phyloP scores from a whole-genome alignment of 768 basidiomycete genomes.

The Suillus variegatus region DNA sequence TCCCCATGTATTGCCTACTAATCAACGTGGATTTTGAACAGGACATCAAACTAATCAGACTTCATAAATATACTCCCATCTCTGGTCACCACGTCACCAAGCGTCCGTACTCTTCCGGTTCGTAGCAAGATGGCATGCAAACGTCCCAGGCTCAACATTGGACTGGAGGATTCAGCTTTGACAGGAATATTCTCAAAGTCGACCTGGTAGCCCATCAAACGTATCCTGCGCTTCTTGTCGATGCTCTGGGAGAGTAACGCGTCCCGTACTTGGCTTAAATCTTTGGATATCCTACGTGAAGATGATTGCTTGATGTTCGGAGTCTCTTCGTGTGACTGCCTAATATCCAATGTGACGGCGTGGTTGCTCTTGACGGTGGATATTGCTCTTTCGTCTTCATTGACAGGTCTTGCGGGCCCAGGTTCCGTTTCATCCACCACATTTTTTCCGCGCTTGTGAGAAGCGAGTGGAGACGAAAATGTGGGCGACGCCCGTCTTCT shows the following conservation, averaged over 20 bases:
- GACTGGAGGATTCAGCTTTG: constrained; percentile 8
- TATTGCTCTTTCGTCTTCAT: neutral
- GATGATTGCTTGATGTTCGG: neutral
- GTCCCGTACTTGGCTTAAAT: neutral
- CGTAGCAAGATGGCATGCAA: constrained; percentile 20
- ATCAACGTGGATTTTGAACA: too few species aligned
- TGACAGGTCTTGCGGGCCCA: neutral
- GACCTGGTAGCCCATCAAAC: constrained; percentile 22
- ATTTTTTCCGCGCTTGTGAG: constrained; percentile 18
- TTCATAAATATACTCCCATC: constrained; percentile 26
- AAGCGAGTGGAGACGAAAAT: constrained; percentile 12
- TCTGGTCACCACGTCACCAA: constrained; percentile 15
- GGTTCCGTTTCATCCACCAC: neutral
- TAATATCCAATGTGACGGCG: neutral
- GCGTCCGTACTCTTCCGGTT: constrained; percentile 29
- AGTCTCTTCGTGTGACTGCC: neutral
- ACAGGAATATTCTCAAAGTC: constrained; percentile 18
- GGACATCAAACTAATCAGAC: constrained; percentile 5
- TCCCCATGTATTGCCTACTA: neutral
- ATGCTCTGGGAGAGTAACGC: neutral
- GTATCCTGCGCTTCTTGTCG: constrained; percentile 10
- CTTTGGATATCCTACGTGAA: neutral
- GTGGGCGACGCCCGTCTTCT: constrained; percentile 10
- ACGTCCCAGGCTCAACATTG: constrained; percentile 14
- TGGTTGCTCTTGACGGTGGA: neutral